phyloP scores from a whole-genome alignment of 345 rosid species.

The Pseudoturritis turrita region DNA sequence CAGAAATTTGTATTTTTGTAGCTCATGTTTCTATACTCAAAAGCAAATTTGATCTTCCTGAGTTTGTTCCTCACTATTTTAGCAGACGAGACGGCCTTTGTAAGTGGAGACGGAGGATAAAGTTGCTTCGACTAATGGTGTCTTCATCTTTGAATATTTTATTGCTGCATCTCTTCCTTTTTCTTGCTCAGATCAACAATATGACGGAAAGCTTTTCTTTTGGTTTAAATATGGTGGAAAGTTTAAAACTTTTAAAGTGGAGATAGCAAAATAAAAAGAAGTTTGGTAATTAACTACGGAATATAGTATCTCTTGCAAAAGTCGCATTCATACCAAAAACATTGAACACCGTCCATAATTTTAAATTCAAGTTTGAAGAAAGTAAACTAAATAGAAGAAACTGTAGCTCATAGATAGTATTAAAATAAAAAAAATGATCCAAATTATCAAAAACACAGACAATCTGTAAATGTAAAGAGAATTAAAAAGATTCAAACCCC shows the following conservation, averaged over 20 bases:
- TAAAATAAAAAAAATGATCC: neutral
- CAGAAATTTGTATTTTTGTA: neutral
- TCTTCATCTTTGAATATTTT: neutral
- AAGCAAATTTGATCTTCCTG: neutral
- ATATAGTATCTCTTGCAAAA: neutral
- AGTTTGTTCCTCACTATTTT: neutral
- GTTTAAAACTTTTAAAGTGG: neutral
- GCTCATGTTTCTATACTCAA: conserved; percentile 2
- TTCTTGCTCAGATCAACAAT: neutral
- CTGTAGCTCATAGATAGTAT: neutral
- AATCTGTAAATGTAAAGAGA: neutral
- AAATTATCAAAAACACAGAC: neutral
- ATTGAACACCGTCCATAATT: neutral
- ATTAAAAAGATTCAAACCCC: neutral
- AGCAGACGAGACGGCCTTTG: neutral
- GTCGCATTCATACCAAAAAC: neutral
- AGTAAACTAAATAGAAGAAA: neutral
- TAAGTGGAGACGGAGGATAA: neutral
- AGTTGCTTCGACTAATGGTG: neutral
- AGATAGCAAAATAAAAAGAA: neutral
- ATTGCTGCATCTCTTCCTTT: neutral
- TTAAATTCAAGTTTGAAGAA: neutral
- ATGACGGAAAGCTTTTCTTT: neutral
- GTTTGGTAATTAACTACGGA: neutral
- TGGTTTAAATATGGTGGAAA: neutral